Evolutionary conservation across 305 asterid species (phyloP), one percentile per base, ranked within the genome.

Genomic region (Striga hermonthica): DNA sequence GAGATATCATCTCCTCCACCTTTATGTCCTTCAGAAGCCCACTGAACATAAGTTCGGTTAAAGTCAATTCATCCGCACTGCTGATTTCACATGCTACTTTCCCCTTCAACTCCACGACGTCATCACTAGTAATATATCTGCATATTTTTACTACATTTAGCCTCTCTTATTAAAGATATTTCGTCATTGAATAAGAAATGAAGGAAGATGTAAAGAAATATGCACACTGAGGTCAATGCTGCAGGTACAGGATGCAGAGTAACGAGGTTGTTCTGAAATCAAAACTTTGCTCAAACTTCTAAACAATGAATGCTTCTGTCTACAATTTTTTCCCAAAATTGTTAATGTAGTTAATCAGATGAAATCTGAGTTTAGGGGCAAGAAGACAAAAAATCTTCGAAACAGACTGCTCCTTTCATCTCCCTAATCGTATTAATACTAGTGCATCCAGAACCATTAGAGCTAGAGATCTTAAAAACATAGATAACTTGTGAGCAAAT

Each of bases 51-150:
- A 93, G 88, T 69, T 92, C 98, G 1, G 96, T 87, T 76, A 92
- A 76, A 34, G 95, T 89, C 79, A 92, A 77, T 75, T 87, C 95
- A 66, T 87, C 95, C 16, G 96, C 98, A 64, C 96, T 89, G 82
- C 98, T 92, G 75, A 92, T 87, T 79, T 86, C 97, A 68, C 98
- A 83, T 11, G 96, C 96, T 70, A 92, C 95, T 73, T 87, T 92
- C 62, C 97, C 98, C 82, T 92, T 92, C n/a, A 85, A 77, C 85
- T 89, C 91, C 59, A 92, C 95, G 57, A 87, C 94, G 43, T 84
- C 97, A 35, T 78, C 92, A 44, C 84, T 79, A 13, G 91, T 82
- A 68, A 83, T 68, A 66, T 87, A 84, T 71, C 98, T 92, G 91
- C 64, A 78, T 49, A 62, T 58, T 72, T 64, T 28, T 14, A 74